These are phyloP conservation scores for Kodamaea anthophila DNA, from an alignment of 1,139 yeast genomes.

Conservation along the genomic window DNA sequence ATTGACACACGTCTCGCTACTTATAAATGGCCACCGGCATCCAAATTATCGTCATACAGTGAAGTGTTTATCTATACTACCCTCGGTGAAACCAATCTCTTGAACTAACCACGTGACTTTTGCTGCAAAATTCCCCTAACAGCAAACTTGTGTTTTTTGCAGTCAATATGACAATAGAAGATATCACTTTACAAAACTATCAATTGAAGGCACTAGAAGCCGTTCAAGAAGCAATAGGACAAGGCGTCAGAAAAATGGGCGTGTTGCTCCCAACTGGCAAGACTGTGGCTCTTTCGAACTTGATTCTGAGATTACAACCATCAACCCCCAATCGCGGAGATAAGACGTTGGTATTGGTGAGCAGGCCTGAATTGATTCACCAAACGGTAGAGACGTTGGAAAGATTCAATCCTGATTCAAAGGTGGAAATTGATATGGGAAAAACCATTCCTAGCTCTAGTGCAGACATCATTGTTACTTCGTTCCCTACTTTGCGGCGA, in stretches of 20 bases:
- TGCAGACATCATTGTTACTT: conserved; percentile 70
- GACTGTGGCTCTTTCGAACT: conserved; percentile 72
- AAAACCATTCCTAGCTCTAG: conserved; percentile 28
- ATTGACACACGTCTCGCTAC: no score
- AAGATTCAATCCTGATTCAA: conserved; percentile 42
- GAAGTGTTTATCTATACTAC: no score
- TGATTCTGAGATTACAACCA: conserved; percentile 47
- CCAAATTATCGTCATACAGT: no score
- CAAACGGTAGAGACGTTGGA: conserved; percentile 60
- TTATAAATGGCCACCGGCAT: no score
- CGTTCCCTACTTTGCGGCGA: conserved; percentile 61
- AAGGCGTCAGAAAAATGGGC: conserved; percentile 57
- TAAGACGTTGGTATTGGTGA: conserved; percentile 67
- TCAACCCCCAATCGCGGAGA: conserved; percentile 25
- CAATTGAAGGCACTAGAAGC: conserved; percentile 64
- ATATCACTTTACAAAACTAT: no score
- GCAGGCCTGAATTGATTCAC: conserved; percentile 67
- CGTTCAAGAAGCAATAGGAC: conserved; percentile 44
- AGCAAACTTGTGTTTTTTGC: no score
- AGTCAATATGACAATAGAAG: no score
- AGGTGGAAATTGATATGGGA: conserved; percentile 74
- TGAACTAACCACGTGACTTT: no score
- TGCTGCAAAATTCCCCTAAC: no score
- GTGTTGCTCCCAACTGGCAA: conserved; percentile 92
- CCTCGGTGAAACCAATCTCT: no score